Base-by-base conservation (phyloP, 805 yeast species). In the Pichia sporocuriosa region DNA sequence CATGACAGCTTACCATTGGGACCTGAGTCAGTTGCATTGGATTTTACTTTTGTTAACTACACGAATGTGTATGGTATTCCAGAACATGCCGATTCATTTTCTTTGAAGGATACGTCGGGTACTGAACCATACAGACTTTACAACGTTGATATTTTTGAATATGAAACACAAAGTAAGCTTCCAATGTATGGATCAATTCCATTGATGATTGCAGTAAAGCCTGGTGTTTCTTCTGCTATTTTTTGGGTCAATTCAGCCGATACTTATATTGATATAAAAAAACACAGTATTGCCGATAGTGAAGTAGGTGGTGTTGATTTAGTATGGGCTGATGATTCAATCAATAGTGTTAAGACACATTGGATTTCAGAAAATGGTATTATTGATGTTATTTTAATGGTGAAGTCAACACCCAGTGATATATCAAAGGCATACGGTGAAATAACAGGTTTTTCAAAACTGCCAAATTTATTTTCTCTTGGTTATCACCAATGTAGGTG, bases 131-230 rank as follows among this genome's bases (percentile, higher is more conserved):
- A 93, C 61, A 71, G 98, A 34, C 66, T 93, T 32, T 93, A 66
- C 68, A 90, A 93, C 53, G 97, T 89, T 23, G 99, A 93, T 59
- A 90, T 90, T 27, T 93, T 93, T 62, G 97, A 93, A 62, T 93
- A 93, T 58, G 94, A 85, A 51, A 70, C 81, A 2, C 76, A 84
- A 47, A 81, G 95, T 29, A 77, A 79, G 42, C 69, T 82, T 70
- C 87, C 97, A 35, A 88, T 89, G 95, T 93, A 93, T 56, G 99
- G 99, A 1, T 69, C 95, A 0, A 86, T 93, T 52, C 98, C 99
- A 3, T 77, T 89, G 34, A 70, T 93, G 73, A 64, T 86, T 38
- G 93, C 87, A 0, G 75, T 75, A 15, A 77, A 74, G 38, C 69
- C 75, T 0, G 72, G 65, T 0, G 53, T 68, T 2, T 68, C 89